A percentile compares a stretch with the other conserved stretches of the same genome.
Conservation (phyloP, 116 monocot species). For the Dioscorea cayenensis region DNA sequence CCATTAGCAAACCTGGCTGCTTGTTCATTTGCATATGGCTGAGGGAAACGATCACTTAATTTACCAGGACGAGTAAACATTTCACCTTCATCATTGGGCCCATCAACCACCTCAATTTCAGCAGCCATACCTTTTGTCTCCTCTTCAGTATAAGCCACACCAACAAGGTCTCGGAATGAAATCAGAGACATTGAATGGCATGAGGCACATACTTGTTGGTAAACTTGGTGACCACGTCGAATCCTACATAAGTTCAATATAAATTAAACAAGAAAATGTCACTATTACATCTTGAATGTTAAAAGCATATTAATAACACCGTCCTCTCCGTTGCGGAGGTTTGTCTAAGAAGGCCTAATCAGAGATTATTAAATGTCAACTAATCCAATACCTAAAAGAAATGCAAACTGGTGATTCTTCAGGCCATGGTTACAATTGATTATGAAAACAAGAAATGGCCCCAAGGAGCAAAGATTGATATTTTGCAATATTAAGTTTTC, state of each 20-base stretch:
- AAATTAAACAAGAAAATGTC: background rate
- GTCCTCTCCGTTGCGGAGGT: background rate
- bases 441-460: too few relatives aligned
- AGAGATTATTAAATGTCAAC: too few relatives aligned
- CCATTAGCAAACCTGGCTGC: conserved; percentile 97
- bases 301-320: background rate
- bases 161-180: conserved; percentile 88
- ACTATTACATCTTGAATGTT: background rate
- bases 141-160: conserved; percentile 92
- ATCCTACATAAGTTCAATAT: conserved; percentile 32
- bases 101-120: conserved; percentile 96
- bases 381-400: too few relatives aligned
- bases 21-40: conserved; percentile 90
- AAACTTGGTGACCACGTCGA: conserved; percentile 93
- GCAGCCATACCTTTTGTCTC: conserved; percentile 93
- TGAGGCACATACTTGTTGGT: conserved; percentile 87
- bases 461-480: too few relatives aligned
- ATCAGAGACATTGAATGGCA: conserved; percentile 94
- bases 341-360: background rate
- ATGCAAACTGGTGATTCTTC: too few relatives aligned
- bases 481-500: too few relatives aligned
- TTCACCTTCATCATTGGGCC: conserved; percentile 94
- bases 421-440: too few relatives aligned
- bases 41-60: conserved; percentile 87
- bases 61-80: conserved; percentile 98